These are phyloP conservation scores for Herpotrichia juniperi DNA, from an alignment of 2,329 filamentous ascomycete genomes.

Conservation along the genomic window DNA sequence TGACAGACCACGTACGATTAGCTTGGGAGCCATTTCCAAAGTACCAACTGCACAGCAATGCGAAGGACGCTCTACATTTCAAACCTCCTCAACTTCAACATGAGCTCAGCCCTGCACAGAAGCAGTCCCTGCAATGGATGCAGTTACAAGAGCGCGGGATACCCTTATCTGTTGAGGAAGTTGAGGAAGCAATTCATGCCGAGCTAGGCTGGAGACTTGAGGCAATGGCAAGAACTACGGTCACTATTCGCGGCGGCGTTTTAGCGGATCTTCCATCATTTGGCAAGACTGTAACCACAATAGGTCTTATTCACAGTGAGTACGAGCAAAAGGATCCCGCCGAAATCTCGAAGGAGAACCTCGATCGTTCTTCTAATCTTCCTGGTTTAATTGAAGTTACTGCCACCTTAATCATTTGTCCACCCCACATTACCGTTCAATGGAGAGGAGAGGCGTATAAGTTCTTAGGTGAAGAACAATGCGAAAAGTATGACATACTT, in stretches of 20 bases:
- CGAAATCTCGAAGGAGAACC: conserved; percentile 21
- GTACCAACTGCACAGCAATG: conserved; percentile 54
- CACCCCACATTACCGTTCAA: conserved; percentile 60
- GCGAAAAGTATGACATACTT: conserved; percentile 50
- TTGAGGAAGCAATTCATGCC: conserved; percentile 61
- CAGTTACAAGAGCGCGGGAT: conserved; percentile 55
- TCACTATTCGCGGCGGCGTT: conserved; percentile 62
- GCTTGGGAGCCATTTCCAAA: conserved; percentile 40
- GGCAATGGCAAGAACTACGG: conserved; percentile 52
- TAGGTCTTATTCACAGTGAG: conserved; percentile 61
- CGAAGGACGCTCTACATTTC: conserved; percentile 28
- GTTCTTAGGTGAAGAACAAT: conserved; percentile 49
- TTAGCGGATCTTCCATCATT: conserved; percentile 70
- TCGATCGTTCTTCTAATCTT: background rate
- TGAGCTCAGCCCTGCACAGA: conserved; percentile 59
- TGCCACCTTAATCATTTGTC: conserved; percentile 67
- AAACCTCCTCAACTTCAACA: conserved; percentile 38
- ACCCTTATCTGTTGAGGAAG: conserved; percentile 50
- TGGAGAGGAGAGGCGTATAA: conserved; percentile 63
- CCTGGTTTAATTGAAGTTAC: conserved; percentile 51
- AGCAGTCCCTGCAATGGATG: conserved; percentile 66
- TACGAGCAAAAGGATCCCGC: conserved; percentile 27
- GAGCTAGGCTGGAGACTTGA: conserved; percentile 64
- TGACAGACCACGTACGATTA: conserved; percentile 51
- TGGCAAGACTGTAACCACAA: conserved; percentile 68